A percentile compares a stretch with the other conserved stretches of the same genome.
Conservation (phyloP, 352 stramenopile species). For the Plasmopara halstedii region DNA sequence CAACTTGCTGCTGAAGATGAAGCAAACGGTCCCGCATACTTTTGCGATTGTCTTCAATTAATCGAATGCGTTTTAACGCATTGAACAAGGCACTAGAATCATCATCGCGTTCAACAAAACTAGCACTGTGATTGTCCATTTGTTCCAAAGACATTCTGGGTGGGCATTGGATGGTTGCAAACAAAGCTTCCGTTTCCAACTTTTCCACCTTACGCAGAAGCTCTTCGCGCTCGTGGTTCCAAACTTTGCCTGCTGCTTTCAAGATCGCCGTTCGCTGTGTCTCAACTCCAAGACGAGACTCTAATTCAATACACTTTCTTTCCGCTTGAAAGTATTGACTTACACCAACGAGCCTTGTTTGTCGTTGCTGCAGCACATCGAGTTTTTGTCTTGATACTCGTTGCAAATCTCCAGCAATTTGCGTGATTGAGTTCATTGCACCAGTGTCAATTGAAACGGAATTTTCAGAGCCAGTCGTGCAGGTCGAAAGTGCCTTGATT, state of each 20-base stretch:
- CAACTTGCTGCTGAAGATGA: slow-evolving; percentile 11
- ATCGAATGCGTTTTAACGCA: slow-evolving; percentile 7
- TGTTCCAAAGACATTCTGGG: neutral
- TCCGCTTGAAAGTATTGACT: slow-evolving; percentile 21
- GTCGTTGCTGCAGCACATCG: slow-evolving; percentile 9
- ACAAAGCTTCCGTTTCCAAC: slow-evolving; percentile 12
- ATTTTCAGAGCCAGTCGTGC: neutral
- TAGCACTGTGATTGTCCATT: neutral
- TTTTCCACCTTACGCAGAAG: slow-evolving; percentile 19
- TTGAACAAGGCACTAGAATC: slow-evolving; percentile 2
- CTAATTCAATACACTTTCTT: slow-evolving; percentile 14
- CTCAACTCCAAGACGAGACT: slow-evolving; percentile 15
- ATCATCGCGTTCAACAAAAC: neutral
- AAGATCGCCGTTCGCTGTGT: slow-evolving; percentile 7
- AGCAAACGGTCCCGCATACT: slow-evolving; percentile 8
- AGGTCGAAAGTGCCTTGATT: slow-evolving; percentile 16
- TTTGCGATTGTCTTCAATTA: slow-evolving; percentile 11
- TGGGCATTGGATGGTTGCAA: slow-evolving; percentile 1
- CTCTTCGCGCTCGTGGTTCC: slow-evolving; percentile 15
- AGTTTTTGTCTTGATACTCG: slow-evolving; percentile 9
- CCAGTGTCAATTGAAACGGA: neutral
- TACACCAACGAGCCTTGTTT: slow-evolving; percentile 20
- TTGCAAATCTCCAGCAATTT: slow-evolving; percentile 12
- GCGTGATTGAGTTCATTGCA: slow-evolving; percentile 6
- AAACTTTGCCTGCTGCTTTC: slow-evolving; percentile 15